These are phyloP conservation scores for Knoxia roxburghii DNA, from an alignment of 257 asterid genomes.

Conservation along the genomic window DNA sequence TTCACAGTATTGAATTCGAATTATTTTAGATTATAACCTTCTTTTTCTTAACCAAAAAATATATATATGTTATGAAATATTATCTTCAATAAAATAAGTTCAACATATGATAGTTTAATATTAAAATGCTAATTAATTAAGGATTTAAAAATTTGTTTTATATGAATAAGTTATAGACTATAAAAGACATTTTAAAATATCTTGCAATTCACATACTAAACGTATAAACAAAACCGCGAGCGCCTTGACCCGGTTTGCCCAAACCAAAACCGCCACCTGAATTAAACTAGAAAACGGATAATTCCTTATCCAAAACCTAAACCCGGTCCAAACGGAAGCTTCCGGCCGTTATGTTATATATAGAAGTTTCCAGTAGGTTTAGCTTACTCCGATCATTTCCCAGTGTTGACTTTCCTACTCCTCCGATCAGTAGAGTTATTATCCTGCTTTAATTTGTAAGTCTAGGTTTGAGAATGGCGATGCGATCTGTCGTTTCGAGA, in stretches of 20 bases:
- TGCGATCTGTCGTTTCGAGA: conserved; percentile 40
- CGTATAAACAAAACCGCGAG: background rate
- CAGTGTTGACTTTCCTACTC: background rate
- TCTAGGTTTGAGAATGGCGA: conserved; percentile 22
- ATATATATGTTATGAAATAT: no score
- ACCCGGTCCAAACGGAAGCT: conserved; percentile 11
- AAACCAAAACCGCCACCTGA: background rate
- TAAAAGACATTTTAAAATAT: no score
- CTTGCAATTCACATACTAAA: background rate
- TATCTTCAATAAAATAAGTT: no score
- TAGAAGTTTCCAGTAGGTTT: conserved; percentile 6
- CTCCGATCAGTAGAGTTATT: background rate
- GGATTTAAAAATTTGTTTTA: no score
- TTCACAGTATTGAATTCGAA: no score
- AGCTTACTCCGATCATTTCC: no score
- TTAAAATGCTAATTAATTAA: no score
- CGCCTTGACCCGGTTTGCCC: background rate
- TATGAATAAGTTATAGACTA: no score
- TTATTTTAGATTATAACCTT: no score
- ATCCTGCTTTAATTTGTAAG: background rate
- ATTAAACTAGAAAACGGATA: no score
- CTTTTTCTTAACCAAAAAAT: no score
- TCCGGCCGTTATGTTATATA: background rate
- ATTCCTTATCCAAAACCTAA: conserved; percentile 1
- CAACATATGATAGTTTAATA: no score